A percentile compares a stretch with the other conserved stretches of the same genome.
Conservation (phyloP, 2,329 filamentous ascomycete species). For the Clonostachys chloroleuca region DNA sequence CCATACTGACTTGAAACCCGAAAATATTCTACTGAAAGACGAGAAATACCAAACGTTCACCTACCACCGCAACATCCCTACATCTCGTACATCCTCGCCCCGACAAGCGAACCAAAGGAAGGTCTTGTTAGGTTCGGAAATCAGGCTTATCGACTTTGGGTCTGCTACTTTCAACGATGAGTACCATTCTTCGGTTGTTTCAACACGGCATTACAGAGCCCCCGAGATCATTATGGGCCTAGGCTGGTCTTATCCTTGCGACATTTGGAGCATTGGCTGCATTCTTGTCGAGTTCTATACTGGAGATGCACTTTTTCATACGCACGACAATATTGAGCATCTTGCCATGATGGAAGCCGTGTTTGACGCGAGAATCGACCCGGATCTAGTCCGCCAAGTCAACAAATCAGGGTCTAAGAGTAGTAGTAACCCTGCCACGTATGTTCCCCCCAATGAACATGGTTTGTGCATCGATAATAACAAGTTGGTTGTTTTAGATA, state of each 20-base stretch:
- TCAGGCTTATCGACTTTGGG: constrained; percentile 67
- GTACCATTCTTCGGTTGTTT: constrained; percentile 69
- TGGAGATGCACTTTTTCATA: constrained; percentile 67
- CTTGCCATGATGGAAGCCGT: constrained; percentile 74
- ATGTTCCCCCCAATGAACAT: constrained; percentile 33
- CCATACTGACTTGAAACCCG: constrained; percentile 75
- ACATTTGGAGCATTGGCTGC: constrained; percentile 72
- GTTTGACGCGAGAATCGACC: constrained; percentile 54
- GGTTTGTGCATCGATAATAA: neutral
- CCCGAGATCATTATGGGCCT: constrained; percentile 68
- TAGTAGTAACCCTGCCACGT: constrained; percentile 56
- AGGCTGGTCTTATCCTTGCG: constrained; percentile 68
- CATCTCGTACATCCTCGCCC: constrained; percentile 56
- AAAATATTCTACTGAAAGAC: constrained; percentile 65
- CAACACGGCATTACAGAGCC: constrained; percentile 64
- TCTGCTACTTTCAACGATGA: constrained; percentile 71
- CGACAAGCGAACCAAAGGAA: constrained; percentile 59
- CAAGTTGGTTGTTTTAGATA: constrained; percentile 39
- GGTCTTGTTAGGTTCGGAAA: constrained; percentile 65
- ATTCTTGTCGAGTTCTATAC: constrained; percentile 71
- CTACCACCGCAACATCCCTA: constrained; percentile 66
- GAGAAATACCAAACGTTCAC: constrained; percentile 66
- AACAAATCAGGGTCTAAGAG: constrained; percentile 46
- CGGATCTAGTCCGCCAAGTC: constrained; percentile 43
- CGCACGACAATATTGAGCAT: constrained; percentile 68